Base-by-base conservation (phyloP, 2,329 filamentous ascomycete species). In the Trichoderma harzianum region DNA sequence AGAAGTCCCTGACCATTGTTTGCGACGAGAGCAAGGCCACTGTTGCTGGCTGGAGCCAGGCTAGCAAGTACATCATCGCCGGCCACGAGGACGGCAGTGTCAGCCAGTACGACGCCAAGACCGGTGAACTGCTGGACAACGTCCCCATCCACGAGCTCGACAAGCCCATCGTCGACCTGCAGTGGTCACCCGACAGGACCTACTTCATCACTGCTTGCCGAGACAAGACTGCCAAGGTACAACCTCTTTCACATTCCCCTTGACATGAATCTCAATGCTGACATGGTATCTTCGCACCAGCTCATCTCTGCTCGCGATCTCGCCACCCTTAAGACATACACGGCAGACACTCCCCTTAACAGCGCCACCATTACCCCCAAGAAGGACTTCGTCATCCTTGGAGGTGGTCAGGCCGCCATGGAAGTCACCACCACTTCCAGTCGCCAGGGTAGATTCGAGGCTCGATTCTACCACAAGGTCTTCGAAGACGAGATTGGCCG, bases 391-490 rank as follows among this genome's bases (percentile, higher is more conserved):
- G 95, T 99, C 76, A 97, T 99, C 80, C 92, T 99, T 58, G 96
- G 96, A 78, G 96, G 96, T 90, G 96, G 96, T 78, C 96, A 99
- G 86, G 96, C 95, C 75, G 96, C 96, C 80, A 98, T 98, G 94
- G 95, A 98, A 81, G 96, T 99, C 84, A 99, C 96, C 72, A 97
- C 93, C 69, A 98, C 96, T 66, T 92, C 92, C 39, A 91, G 94
- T 64, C 90, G 96, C 76, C 96, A 99, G 87, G 96, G 96, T 85
- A 98, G 98, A 86, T 99, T 99, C 87, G 96, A 99, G 85, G 96
- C 96, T 58, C 91, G 96, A 76, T 99, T 99, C 89, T 99, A 98
- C 88, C 96, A 99, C 91, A 98, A 97, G 89, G 92, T 99, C 82
- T 98, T 99, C 82, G 94, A 97, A 84, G 95, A 99, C 84, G 96